Evolutionary conservation across 768 basidiomycete species (phyloP).

Genomic region (Agrocybe praecox): DNA sequence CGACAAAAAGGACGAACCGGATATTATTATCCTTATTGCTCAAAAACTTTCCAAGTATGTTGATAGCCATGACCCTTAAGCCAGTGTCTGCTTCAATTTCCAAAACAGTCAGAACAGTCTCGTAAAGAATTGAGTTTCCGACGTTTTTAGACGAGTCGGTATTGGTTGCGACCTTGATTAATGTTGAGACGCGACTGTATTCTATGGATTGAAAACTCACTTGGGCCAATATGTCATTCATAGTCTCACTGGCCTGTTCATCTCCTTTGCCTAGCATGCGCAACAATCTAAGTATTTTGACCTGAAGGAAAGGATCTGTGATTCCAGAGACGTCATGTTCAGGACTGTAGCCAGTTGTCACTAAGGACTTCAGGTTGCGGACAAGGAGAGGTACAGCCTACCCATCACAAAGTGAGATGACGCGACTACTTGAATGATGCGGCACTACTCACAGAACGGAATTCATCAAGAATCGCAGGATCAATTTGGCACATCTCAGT

Average conservation of each 20-base stretch:
- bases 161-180: conserved; percentile 90
- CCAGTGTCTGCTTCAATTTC: conserved; percentile 98
- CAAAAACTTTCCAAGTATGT: conserved; percentile 97
- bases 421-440: not conserved
- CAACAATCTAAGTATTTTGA: conserved; percentile 89
- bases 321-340: conserved; percentile 99
- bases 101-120: conserved; percentile 93
- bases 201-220: conserved; percentile 35
- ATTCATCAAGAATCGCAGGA: conserved; percentile 73
- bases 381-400: conserved; percentile 93
- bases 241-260: conserved; percentile 85
- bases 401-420: not conserved
- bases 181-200: not conserved
- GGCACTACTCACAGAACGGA: conserved; percentile 71
- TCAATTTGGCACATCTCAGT: conserved; percentile 93
- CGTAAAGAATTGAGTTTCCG: conserved; percentile 96
- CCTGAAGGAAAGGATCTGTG: conserved; percentile 93
- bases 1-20: conserved; percentile 55
- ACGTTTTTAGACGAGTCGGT: conserved; percentile 98
- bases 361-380: conserved; percentile 91
- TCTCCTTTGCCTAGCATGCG: conserved; percentile 88
- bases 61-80: conserved; percentile 98
- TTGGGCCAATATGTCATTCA: conserved; percentile 99
- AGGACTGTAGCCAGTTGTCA: conserved; percentile 95
- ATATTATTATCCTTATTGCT: conserved; percentile 99